phyloP scores from a whole-genome alignment of 495 filamentous ascomycete species.

The Lentithecium fluviatile region DNA sequence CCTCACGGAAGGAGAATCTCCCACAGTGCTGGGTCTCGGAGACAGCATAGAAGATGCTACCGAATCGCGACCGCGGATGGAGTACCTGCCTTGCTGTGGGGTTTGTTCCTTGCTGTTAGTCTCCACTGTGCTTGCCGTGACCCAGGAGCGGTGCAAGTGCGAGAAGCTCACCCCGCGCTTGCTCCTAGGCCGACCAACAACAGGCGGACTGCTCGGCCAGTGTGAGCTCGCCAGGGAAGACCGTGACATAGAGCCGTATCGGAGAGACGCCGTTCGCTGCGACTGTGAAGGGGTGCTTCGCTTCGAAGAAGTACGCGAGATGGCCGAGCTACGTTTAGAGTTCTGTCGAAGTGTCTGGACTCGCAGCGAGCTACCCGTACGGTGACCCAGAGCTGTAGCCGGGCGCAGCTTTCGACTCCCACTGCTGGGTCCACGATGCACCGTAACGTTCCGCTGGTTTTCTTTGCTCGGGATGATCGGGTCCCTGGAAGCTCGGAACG shows the following conservation, averaged over 20 bases:
- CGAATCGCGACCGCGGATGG: slow-evolving; percentile 3
- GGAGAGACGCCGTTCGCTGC: slow-evolving; percentile 18
- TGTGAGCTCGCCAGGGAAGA: slow-evolving; percentile 55
- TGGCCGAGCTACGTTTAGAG: slow-evolving; percentile 20
- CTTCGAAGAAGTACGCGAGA: slow-evolving; percentile 25
- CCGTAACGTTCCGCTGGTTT: slow-evolving; percentile 61
- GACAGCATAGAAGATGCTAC: slow-evolving; percentile 4
- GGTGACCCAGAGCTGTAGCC: slow-evolving; percentile 31
- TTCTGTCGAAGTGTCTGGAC: slow-evolving; percentile 28
- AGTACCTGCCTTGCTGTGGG: slow-evolving; percentile 20
- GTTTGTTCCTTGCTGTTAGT: slow-evolving; percentile 28
- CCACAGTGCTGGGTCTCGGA: slow-evolving; percentile 4
- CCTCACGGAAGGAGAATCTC: slow-evolving; percentile 12
- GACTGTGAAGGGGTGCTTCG: slow-evolving; percentile 31
- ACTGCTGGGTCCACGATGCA: slow-evolving; percentile 54
- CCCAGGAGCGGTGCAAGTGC: slow-evolving; percentile 50
- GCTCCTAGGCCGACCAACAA: slow-evolving; percentile 56
- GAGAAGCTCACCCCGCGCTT: slow-evolving; percentile 82
- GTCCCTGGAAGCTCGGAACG: slow-evolving; percentile 68
- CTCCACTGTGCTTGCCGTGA: slow-evolving; percentile 33
- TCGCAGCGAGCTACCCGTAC: slow-evolving; percentile 40
- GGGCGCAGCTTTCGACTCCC: slow-evolving; percentile 29
- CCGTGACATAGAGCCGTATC: slow-evolving; percentile 38
- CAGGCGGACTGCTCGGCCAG: slow-evolving; percentile 56
- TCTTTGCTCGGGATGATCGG: slow-evolving; percentile 43